Percentiles rank a stretch among this genome's conserved stretches.
Evolutionary conservation across 768 basidiomycete genomes (phyloP).

Genomic region (Fomitopsis serialis): DNA sequence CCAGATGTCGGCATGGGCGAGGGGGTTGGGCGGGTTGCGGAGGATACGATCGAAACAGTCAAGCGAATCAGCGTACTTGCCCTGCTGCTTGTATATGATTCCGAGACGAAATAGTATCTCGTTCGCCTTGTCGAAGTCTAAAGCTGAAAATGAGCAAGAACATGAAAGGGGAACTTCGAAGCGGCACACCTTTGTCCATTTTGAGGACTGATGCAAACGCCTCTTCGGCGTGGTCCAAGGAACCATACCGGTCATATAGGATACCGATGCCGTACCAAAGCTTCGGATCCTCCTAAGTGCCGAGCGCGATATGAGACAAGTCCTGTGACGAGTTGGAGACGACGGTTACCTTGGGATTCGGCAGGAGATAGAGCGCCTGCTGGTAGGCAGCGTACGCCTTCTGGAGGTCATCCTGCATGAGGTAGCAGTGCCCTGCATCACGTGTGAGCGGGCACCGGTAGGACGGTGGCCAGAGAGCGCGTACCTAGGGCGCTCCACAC

Average conservation of each 20-base stretch:
- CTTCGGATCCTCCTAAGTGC: constrained; percentile 82
- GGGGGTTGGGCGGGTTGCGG: constrained; percentile 89
- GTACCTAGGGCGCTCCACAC: constrained; percentile 94
- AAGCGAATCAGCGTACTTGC: constrained; percentile 85
- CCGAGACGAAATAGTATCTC: constrained; percentile 97
- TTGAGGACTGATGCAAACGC: constrained; percentile 93
- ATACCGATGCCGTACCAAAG: constrained; percentile 99
- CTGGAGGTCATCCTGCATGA: constrained; percentile 99
- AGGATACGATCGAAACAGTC: constrained; percentile 96
- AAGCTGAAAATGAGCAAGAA: constrained; percentile 5
- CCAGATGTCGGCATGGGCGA: constrained; percentile 98
- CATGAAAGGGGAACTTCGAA: background rate
- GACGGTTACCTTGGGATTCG: constrained; percentile 79
- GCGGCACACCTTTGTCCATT: constrained; percentile 84
- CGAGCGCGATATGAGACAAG: constrained; percentile 5
- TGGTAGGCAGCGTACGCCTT: constrained; percentile 99
- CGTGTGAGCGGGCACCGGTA: constrained; percentile 11
- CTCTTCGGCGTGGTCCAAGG: constrained; percentile 97
- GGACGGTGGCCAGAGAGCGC: constrained; percentile 19
- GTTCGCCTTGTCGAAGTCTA: constrained; percentile 97
- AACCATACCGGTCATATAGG: constrained; percentile 97
- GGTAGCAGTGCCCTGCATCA: constrained; percentile 82
- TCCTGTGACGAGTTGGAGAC: constrained; percentile 1
- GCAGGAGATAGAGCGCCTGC: constrained; percentile 92
- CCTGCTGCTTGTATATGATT: constrained; percentile 99